These are phyloP conservation scores for Calonectria naviculata DNA, from an alignment of 2,329 filamentous ascomycete genomes.

Conservation along the genomic window DNA sequence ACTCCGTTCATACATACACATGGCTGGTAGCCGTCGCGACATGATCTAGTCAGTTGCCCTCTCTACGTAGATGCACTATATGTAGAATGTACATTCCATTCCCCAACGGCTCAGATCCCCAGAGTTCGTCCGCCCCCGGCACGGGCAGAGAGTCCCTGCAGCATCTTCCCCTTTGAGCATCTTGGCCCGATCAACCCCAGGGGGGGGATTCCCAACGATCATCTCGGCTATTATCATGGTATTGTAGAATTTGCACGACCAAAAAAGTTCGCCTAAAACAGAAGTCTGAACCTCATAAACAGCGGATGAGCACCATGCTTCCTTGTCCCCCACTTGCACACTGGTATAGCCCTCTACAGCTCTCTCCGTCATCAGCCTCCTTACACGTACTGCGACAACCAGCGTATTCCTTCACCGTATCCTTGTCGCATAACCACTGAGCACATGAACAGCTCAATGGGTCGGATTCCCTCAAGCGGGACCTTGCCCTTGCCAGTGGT, in stretches of 20 bases:
- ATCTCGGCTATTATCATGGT: slow-evolving; percentile 24
- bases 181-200: not conserved
- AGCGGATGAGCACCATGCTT: slow-evolving; percentile 37
- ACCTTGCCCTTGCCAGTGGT: slow-evolving; percentile 97
- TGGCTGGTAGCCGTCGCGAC: not conserved
- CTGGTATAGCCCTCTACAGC: slow-evolving; percentile 35
- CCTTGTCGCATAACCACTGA: slow-evolving; percentile 98
- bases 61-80: not conserved
- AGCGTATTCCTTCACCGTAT: slow-evolving; percentile 91
- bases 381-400: slow-evolving; percentile 93
- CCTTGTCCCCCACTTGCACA: slow-evolving; percentile 19
- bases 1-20: not conserved
- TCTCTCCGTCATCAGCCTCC: slow-evolving; percentile 25
- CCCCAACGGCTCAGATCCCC: slow-evolving; percentile 7
- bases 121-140: slow-evolving; percentile 7
- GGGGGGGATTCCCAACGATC: slow-evolving; percentile 12
- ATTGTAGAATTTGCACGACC: slow-evolving; percentile 47
- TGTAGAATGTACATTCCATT: slow-evolving; percentile 3
- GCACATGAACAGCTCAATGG: slow-evolving; percentile 99
- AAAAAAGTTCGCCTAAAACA: slow-evolving; percentile 46
- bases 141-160: not conserved
- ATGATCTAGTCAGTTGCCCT: not conserved
- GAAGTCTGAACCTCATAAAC: slow-evolving; percentile 49
- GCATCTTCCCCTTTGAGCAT: slow-evolving; percentile 12
- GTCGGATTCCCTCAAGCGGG: slow-evolving; percentile 89